Conservation (phyloP, 495 filamentous ascomycete species). For the Podospora fimiseda region DNA sequence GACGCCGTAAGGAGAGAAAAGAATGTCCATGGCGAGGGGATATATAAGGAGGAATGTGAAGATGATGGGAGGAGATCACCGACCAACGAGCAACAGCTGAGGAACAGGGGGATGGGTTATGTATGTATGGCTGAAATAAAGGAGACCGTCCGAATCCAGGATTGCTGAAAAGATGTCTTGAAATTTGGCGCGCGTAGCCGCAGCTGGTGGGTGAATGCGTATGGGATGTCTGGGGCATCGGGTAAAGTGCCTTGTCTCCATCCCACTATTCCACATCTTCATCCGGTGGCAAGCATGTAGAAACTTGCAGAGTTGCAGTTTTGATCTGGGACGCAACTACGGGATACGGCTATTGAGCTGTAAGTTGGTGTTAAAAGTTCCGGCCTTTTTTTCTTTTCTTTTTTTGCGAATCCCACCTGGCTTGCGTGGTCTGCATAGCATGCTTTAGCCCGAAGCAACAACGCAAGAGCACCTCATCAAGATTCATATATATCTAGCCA, state of each 20-base stretch:
- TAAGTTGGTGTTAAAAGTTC: neutral
- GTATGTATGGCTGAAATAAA: neutral
- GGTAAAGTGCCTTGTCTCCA: constrained; percentile 28
- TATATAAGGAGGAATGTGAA: constrained; percentile 1
- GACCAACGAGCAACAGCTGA: neutral
- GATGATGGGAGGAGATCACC: neutral
- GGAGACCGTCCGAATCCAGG: neutral
- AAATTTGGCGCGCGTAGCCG: constrained; percentile 30
- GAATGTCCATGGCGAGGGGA: constrained; percentile 19
- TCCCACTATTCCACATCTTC: constrained; percentile 8
- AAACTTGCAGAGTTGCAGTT: constrained; percentile 10
- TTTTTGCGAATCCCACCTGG: neutral
- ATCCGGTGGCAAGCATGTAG: constrained; percentile 23
- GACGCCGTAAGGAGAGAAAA: constrained; percentile 15
- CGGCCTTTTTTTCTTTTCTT: neutral
- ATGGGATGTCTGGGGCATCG: constrained; percentile 24
- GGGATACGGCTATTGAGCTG: neutral
- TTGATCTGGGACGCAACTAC: constrained; percentile 4
- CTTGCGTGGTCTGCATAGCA: neutral
- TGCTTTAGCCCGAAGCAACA: neutral
- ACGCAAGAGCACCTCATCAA: constrained; percentile 7
- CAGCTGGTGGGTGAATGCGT: constrained; percentile 31
- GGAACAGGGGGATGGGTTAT: neutral
- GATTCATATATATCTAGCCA: neutral
- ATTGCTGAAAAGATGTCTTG: constrained; percentile 16